Base-by-base conservation (phyloP, 140 eudicot genomes). In the Oenanthe javanica region DNA sequence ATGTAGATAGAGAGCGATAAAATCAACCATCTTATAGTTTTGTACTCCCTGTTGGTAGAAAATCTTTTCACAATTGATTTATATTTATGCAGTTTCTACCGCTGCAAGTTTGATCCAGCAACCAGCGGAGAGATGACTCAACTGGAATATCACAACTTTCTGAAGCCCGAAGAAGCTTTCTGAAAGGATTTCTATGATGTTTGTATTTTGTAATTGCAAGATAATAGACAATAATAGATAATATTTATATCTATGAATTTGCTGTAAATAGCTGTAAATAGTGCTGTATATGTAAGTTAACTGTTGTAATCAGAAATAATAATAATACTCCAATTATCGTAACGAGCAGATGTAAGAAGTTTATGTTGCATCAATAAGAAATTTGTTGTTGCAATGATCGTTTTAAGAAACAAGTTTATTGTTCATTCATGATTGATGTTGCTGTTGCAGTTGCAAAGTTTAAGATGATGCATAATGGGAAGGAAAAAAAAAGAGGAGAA, bases 121-220 rank as follows among this genome's bases (percentile, higher is more conserved):
- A 85, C 84, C 1, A 92, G 91, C 6, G 97, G 96, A 78, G 98
- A 94, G 90, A 94, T 94, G 98, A 92, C 88, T 5, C 96, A 92
- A 72, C 79, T 94, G 89, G 98, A 92, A 86, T 90, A 88, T 83
- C 97, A 89, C 85, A 89, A 91, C 83, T 90, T 90, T 76, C 86
- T 90, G 51, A 90, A 90, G 84, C 96, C 96, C 5, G 94, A 92
- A 52, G 94, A 88, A 79, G 85, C 90, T 75, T 84, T 84, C 64
- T 92, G 86, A 82, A 31, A 49, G 12, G 59, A 9, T 63, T 19
- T 1, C 18, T 15, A 19, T 61, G 50, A 38, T 80, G 70, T 52
- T 38, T 70, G 73, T 71, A 54, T 63, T 63, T 64, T 63, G 70
- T 23, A n/a, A 12, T 10, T 23, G 70, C 70, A 63, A n/a, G 69